Evolutionary conservation across 192 early-diverging fungal genomes (phyloP).

Genomic region (Thoreauomyces humboldtii): DNA sequence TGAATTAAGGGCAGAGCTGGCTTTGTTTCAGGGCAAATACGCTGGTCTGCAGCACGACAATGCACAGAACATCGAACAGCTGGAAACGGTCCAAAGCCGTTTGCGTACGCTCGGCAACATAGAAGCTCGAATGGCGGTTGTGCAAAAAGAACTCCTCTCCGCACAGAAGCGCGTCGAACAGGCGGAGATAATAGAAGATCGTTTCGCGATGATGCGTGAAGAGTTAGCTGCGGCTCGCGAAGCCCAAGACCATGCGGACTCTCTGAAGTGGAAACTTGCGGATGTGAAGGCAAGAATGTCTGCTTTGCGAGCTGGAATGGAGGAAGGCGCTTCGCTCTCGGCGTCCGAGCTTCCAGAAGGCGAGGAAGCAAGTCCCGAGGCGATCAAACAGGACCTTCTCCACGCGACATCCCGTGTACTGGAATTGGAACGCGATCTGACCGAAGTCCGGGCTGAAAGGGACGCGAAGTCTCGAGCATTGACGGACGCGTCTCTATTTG

Average conservation of each 20-base stretch:
- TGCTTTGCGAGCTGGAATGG: constrained; percentile 24
- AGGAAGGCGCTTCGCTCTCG: constrained; percentile 18
- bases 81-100: background rate
- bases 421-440: constrained; percentile 17
- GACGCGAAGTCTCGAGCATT: constrained; percentile 15
- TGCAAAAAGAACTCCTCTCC: constrained; percentile 22
- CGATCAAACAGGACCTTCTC: constrained; percentile 9
- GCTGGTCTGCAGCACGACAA: background rate
- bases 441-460: background rate
- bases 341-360: background rate
- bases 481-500: constrained; percentile 13
- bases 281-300: constrained; percentile 19
- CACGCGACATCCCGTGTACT: constrained; percentile 1
- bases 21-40: background rate
- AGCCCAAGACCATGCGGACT: constrained; percentile 6
- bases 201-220: background rate
- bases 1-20: constrained; percentile 13
- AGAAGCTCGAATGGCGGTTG: constrained; percentile 18
- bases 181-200: constrained; percentile 12
- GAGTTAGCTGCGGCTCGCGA: constrained; percentile 28
- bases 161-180: constrained; percentile 26
- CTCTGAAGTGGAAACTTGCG: constrained; percentile 10
- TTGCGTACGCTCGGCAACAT: constrained; percentile 12
- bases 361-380: constrained; percentile 5
- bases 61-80: background rate